These are phyloP conservation scores for Rhizopus microsporus DNA, from an alignment of 371 early-diverging fungal species.

Conservation along the genomic window DNA sequence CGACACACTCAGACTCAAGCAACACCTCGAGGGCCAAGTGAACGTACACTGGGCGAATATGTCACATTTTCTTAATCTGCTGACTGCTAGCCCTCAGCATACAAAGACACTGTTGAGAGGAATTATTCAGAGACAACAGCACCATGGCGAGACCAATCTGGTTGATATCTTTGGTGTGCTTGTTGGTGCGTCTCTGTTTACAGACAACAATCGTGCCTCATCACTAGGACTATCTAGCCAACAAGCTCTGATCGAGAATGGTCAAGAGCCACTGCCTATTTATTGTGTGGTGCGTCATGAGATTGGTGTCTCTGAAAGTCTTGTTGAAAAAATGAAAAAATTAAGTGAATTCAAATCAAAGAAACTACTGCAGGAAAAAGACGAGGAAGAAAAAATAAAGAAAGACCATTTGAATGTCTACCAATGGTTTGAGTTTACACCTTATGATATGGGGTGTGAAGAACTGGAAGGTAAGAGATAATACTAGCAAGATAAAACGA, in stretches of 20 bases:
- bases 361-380: background rate
- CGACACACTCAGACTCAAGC: constrained; percentile 19
- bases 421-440: constrained; percentile 83
- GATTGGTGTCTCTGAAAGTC: background rate
- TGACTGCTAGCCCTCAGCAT: constrained; percentile 22
- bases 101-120: constrained; percentile 7
- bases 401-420: constrained; percentile 34
- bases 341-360: background rate
- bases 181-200: constrained; percentile 49
- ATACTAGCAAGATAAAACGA: background rate
- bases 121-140: constrained; percentile 20
- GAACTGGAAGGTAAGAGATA: constrained; percentile 61
- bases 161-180: constrained; percentile 62
- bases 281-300: constrained; percentile 75
- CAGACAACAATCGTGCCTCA: constrained; percentile 14
- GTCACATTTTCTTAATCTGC: constrained; percentile 31
- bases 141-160: constrained; percentile 57
- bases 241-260: constrained; percentile 57
- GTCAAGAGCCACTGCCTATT: constrained; percentile 70
- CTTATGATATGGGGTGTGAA: constrained; percentile 76
- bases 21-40: constrained; percentile 35
- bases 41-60: constrained; percentile 47
- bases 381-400: background rate
- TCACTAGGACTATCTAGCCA: constrained; percentile 30
- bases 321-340: background rate